Evolutionary conservation across 805 yeast genomes (phyloP), one percentile per base, ranked within the genome.

Genomic region (Wickerhamomyces tratensis): DNA sequence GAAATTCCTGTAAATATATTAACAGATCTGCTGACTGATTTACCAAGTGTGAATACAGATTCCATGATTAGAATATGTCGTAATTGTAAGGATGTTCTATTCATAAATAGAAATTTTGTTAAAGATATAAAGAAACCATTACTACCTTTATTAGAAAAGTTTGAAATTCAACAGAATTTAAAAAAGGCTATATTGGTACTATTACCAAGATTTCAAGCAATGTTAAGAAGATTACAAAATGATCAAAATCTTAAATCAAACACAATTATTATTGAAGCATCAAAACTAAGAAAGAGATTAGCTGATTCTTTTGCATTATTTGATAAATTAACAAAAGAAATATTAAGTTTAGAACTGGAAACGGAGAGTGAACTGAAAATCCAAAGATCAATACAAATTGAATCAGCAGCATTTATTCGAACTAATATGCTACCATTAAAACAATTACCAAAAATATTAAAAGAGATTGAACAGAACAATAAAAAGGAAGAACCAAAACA

Each of bases 381-480:
- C 2, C 74, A 74, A 50, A 59, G 62, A 31, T 76, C 86, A 37
- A 72, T 88, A 12, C 74, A 77, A 52, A 67, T 69, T 30, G 72
- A 75, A 26, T 70, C 82, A 2, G 64, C 81, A 0, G 54, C 67
- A 7, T 86, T 76, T 53, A 65, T 89, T 30, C 94, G 84, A 55
- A 77, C 74, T 11, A 75, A 78, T 43, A 70, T 88, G 62, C 62
- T 82, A 9, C 76, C 77, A 5, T 64, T 86, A 50, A 81, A 85
- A 50, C 69, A 71, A 27, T 54, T 83, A 13, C 87, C 86, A 5
- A 64, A 62, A 34, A 56, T 61, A 3, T 58, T 73, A 41, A 62
- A 68, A 45, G 39, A 52, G 15, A 37, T 49, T 8, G 50, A 48
- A 12, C 41, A 42, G 27, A 43, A 44, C 15, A 41, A 45, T 6